A percentile compares a stretch with the other conserved stretches of the same genome.
Evolutionary conservation across 1,284 basidiomycete genomes (phyloP).

Genomic region (Singerocomus inundabilis): DNA sequence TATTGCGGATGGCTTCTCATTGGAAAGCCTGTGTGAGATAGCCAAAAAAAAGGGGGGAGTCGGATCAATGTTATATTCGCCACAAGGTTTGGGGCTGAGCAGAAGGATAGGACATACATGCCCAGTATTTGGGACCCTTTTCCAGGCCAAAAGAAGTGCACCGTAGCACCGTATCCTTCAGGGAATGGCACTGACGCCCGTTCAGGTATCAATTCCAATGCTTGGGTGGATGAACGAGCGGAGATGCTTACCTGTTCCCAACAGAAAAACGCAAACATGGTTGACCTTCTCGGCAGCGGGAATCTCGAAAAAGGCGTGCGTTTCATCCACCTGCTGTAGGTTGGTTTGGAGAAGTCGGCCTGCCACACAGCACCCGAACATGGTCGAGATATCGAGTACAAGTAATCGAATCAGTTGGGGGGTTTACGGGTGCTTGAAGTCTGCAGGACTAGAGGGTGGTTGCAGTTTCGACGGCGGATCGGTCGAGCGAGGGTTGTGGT

Average conservation of each 20-base stretch:
- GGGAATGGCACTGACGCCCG: slow-evolving; percentile 82
- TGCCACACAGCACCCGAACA: slow-evolving; percentile 78
- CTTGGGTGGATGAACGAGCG: background rate
- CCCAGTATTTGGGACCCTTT: slow-evolving; percentile 87
- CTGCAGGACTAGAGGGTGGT: background rate
- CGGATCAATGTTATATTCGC: background rate
- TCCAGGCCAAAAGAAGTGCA: slow-evolving; percentile 89
- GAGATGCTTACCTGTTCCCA: slow-evolving; percentile 65
- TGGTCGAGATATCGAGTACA: slow-evolving; percentile 15
- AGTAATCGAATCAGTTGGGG: background rate
- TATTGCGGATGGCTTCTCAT: slow-evolving; percentile 89
- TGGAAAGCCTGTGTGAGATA: slow-evolving; percentile 65
- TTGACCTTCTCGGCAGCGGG: slow-evolving; percentile 78
- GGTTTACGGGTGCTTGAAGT: background rate
- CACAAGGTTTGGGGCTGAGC: background rate
- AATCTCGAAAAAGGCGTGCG: slow-evolving; percentile 82
- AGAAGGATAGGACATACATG: slow-evolving; percentile 55
- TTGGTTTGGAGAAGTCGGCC: slow-evolving; percentile 77
- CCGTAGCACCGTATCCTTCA: slow-evolving; percentile 84
- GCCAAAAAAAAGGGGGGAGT: background rate
- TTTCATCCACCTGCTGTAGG: slow-evolving; percentile 76
- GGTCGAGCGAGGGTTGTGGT: slow-evolving; percentile 10
- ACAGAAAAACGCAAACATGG: slow-evolving; percentile 85
- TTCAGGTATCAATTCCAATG: background rate
- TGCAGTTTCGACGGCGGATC: background rate